Percentiles rank a stretch among this genome's conserved stretches.
Conservation (phyloP, 306 rosid species). For the Begonia loranthoides region DNA sequence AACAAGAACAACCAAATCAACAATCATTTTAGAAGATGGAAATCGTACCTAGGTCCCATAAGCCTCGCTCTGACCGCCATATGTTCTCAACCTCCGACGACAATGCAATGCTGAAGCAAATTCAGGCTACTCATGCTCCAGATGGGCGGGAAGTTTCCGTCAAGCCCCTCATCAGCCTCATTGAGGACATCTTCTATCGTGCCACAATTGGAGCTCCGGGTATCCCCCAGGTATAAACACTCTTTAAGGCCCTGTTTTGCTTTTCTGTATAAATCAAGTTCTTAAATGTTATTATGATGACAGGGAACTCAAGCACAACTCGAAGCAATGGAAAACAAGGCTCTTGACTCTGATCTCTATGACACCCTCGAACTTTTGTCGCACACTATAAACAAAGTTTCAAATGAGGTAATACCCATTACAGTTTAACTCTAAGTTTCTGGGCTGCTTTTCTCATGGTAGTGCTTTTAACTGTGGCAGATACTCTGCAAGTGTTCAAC, state of each 20-base stretch:
- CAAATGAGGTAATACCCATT: conserved; percentile 27
- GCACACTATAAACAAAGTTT: conserved; percentile 28
- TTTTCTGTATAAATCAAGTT: conserved; percentile 1
- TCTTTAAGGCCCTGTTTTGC: neutral
- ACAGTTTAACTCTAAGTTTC: too few species aligned
- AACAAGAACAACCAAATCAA: neutral
- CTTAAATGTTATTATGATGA: neutral
- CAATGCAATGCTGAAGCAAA: conserved; percentile 27
- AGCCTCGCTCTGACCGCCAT: conserved; percentile 11
- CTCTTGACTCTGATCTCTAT: conserved; percentile 12
- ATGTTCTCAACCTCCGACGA: conserved; percentile 28
- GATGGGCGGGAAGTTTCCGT: conserved; percentile 24
- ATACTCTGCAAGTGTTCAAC: conserved; percentile 41
- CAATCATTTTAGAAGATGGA: conserved; percentile 4
- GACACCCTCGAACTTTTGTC: conserved; percentile 27
- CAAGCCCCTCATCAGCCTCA: conserved; percentile 32
- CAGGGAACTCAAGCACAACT: conserved; percentile 18
- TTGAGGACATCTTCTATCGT: conserved; percentile 36
- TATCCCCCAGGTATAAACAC: conserved; percentile 3
- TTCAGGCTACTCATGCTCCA: conserved; percentile 30
- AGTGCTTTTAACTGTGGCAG: conserved; percentile 17
- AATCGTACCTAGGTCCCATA: neutral
- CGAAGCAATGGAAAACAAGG: conserved; percentile 23
- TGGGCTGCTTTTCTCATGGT: too few species aligned
- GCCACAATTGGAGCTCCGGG: conserved; percentile 14